phyloP scores from a whole-genome alignment of 75 land plant genomes.

The Cunninghamia lanceolata region DNA sequence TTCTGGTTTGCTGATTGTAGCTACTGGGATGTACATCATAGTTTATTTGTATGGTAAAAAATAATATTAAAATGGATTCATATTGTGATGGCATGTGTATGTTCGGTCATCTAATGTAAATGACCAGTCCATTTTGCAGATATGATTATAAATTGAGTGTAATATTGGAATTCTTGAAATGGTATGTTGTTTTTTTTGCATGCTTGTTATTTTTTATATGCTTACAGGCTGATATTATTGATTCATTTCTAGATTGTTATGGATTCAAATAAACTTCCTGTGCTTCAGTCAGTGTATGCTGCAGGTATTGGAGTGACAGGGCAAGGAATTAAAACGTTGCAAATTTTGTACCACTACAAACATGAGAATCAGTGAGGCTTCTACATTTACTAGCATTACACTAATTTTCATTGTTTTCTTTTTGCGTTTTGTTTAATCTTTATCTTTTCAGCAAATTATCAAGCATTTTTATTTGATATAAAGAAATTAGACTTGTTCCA shows the following conservation, averaged over 20 bases:
- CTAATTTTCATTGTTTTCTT: neutral
- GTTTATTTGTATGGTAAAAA: neutral
- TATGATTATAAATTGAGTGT: neutral
- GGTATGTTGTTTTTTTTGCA: no score
- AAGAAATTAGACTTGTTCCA: no score
- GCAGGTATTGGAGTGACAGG: no score
- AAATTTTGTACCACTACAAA: neutral
- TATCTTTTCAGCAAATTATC: no score
- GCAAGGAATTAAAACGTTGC: neutral
- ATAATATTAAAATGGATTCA: neutral
- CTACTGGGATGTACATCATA: no score
- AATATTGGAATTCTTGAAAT: neutral
- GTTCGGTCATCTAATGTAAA: neutral
- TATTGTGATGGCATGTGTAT: neutral
- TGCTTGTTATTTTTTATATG: no score
- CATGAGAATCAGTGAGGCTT: neutral
- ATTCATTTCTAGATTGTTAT: no score
- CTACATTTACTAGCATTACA: neutral
- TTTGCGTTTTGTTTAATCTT: no score
- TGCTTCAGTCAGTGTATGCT: neutral
- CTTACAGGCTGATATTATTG: no score
- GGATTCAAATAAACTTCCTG: neutral
- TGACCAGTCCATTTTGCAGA: neutral
- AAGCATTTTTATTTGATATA: no score
- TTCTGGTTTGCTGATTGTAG: no score